Evolutionary conservation across 257 asterid genomes (phyloP).

Genomic region (Marsdenia floribunda): DNA sequence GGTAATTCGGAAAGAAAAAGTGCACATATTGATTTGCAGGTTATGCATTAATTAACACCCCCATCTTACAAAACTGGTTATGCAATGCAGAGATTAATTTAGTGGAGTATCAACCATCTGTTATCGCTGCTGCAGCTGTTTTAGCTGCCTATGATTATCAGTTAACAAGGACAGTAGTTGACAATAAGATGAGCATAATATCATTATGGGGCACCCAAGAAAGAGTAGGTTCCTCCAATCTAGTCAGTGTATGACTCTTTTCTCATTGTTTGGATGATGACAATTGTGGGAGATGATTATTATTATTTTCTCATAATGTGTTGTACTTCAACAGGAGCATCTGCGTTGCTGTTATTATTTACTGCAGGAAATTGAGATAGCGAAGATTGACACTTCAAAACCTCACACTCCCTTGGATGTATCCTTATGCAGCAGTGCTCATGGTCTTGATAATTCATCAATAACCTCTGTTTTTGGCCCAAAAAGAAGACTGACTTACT

Average conservation of each 20-base stretch:
- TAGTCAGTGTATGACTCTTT: not conserved
- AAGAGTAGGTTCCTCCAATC: slow-evolving; percentile 35
- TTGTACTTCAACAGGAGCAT: slow-evolving; percentile 33
- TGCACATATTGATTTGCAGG: not conserved
- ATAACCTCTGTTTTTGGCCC: slow-evolving; percentile 5
- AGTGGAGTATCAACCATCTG: slow-evolving; percentile 35
- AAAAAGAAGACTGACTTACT: slow-evolving; percentile 8
- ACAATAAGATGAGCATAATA: slow-evolving; percentile 29
- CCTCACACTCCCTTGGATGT: slow-evolving; percentile 19
- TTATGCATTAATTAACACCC: not conserved
- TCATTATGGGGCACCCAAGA: slow-evolving; percentile 39
- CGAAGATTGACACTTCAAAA: slow-evolving; percentile 30
- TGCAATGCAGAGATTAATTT: slow-evolving; percentile 34
- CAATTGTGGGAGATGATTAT: slow-evolving; percentile 15
- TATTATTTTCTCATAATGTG: not conserved
- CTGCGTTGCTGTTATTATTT: slow-evolving; percentile 30
- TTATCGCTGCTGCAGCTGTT: slow-evolving; percentile 49
- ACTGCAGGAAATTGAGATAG: slow-evolving; percentile 23
- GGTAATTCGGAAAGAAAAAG: slow-evolving; percentile 17
- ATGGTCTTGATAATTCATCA: not conserved
- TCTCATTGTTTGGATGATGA: not conserved
- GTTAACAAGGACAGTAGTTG: slow-evolving; percentile 25
- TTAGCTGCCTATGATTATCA: slow-evolving; percentile 40
- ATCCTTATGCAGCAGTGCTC: not conserved
- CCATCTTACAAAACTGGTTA: not conserved